These are phyloP conservation scores for Alternaria sp. DNA, from an alignment of 2,329 filamentous ascomycete genomes.

Conservation along the genomic window DNA sequence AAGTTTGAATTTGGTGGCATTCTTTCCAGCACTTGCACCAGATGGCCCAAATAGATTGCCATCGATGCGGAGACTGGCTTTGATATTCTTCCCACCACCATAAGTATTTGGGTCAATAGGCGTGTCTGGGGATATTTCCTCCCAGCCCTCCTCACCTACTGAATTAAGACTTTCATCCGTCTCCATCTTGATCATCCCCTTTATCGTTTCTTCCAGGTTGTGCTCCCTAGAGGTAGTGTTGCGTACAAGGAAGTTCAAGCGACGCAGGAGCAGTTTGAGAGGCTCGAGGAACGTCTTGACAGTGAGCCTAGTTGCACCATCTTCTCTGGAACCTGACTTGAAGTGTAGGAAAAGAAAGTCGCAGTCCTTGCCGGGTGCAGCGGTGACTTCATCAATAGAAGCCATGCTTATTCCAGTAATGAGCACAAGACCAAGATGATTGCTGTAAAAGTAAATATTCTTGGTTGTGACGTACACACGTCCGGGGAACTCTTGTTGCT, in stretches of 20 bases:
- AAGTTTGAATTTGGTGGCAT: constrained; percentile 78
- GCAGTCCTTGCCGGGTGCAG: constrained; percentile 87
- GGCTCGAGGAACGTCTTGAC: constrained; percentile 95
- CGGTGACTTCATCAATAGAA: constrained; percentile 86
- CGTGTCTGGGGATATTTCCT: constrained; percentile 73
- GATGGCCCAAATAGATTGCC: constrained; percentile 64
- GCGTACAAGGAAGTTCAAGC: constrained; percentile 85
- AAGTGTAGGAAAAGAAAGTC: constrained; percentile 91
- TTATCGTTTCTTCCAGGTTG: constrained; percentile 75
- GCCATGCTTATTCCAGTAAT: constrained; percentile 80
- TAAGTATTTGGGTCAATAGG: constrained; percentile 63
- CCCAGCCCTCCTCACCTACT: constrained; percentile 88
- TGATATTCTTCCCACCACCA: constrained; percentile 61
- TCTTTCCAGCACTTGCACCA: constrained; percentile 53
- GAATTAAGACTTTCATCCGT: constrained; percentile 63
- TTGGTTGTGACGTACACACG: constrained; percentile 87
- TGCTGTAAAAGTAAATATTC: constrained; percentile 95
- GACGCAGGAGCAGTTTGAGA: constrained; percentile 79
- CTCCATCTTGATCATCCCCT: constrained; percentile 78
- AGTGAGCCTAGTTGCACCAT: constrained; percentile 76
- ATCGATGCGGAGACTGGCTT: constrained; percentile 68
- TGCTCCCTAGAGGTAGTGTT: constrained; percentile 78
- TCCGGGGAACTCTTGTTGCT: constrained; percentile 80
- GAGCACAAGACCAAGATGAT: constrained; percentile 89
- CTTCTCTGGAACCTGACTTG: constrained; percentile 68